A percentile compares a stretch with the other conserved stretches of the same genome.
Evolutionary conservation across 2,329 filamentous ascomycete genomes (phyloP).

Genomic region (Zopfia rhizophila): DNA sequence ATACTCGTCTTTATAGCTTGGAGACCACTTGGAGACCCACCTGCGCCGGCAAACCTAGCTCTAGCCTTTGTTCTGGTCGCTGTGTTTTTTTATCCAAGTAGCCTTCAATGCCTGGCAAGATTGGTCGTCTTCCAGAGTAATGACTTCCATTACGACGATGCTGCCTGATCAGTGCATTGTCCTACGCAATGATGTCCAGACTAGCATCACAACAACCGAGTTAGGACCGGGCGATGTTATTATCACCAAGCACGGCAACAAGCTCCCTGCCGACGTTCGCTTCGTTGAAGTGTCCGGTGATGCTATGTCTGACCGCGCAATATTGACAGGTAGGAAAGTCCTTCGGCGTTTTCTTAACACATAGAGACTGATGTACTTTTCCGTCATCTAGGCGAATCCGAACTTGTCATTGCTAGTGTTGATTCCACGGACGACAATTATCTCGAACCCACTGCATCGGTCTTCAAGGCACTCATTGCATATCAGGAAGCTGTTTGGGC

Average conservation of each 20-base stretch:
- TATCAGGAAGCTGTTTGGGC: conserved; percentile 73
- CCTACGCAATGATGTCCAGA: conserved; percentile 67
- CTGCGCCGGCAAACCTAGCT: conserved; percentile 74
- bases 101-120: conserved; percentile 71
- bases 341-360: background rate
- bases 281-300: conserved; percentile 76
- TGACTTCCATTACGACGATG: conserved; percentile 83
- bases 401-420: conserved; percentile 70
- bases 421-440: conserved; percentile 76
- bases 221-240: conserved; percentile 79
- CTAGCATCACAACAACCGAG: conserved; percentile 64
- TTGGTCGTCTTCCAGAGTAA: conserved; percentile 79
- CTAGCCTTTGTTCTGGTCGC: conserved; percentile 77
- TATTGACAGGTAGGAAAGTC: conserved; percentile 68
- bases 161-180: conserved; percentile 77
- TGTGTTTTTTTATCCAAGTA: conserved; percentile 71
- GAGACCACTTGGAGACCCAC: conserved; percentile 79
- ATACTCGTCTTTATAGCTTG: conserved; percentile 81
- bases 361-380: background rate
- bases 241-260: conserved; percentile 75
- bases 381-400: conserved; percentile 66
- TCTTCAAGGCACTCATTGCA: conserved; percentile 82
- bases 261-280: conserved; percentile 77
- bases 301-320: conserved; percentile 76
- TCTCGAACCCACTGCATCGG: conserved; percentile 81